A percentile compares a stretch with the other conserved stretches of the same genome.
phyloP scores from a whole-genome alignment of 768 basidiomycete genomes.

The Steccherinum ochraceum region DNA sequence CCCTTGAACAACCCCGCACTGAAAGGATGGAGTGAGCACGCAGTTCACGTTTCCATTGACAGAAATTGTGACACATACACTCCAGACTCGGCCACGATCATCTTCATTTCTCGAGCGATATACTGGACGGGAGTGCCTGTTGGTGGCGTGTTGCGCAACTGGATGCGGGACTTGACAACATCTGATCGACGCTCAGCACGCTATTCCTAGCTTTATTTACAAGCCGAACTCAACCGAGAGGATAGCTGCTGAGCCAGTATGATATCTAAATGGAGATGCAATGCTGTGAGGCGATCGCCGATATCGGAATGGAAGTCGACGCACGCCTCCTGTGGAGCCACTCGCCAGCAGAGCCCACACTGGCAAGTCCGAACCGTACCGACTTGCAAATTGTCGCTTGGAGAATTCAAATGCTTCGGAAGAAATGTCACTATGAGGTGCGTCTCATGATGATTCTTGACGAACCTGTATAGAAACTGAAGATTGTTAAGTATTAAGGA shows the following conservation, averaged over 20 bases:
- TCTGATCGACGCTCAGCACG: conserved; percentile 54
- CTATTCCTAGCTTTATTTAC: no score
- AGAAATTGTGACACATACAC: conserved; percentile 39
- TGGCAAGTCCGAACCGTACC: conserved; percentile 63
- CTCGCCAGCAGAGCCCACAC: conserved; percentile 83
- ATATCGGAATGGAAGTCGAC: conserved; percentile 21
- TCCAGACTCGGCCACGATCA: conserved; percentile 67
- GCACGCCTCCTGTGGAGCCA: conserved; percentile 76
- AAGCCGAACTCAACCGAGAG: no score
- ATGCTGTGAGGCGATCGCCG: background rate
- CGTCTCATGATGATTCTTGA: background rate
- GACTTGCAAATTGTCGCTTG: conserved; percentile 65
- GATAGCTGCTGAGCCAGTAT: conserved; percentile 95
- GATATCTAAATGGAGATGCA: conserved; percentile 49
- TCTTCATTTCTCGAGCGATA: conserved; percentile 62
- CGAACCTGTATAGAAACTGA: conserved; percentile 66
- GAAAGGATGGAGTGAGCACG: conserved; percentile 1
- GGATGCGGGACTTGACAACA: conserved; percentile 87
- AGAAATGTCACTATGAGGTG: no score
- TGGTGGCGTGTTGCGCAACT: conserved; percentile 72
- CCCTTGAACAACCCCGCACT: conserved; percentile 68
- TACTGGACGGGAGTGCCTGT: conserved; percentile 69
- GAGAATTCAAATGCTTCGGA: conserved; percentile 81
- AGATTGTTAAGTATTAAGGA: background rate
- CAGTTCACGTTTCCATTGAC: background rate